Evolutionary conservation across 257 asterid species (phyloP).

Genomic region (Linderniella brevidens): DNA sequence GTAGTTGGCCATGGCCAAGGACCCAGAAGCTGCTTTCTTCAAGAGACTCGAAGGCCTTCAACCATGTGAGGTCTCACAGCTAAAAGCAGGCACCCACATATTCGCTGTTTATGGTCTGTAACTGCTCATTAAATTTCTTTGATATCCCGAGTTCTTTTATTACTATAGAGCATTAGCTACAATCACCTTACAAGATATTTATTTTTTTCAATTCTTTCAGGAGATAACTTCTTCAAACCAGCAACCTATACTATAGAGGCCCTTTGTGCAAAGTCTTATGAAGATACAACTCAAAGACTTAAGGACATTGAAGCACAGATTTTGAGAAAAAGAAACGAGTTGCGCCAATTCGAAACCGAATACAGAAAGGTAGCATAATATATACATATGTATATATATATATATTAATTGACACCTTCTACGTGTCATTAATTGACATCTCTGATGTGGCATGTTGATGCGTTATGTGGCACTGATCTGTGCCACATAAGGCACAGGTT

Average conservation of each 20-base stretch:
- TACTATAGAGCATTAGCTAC: background rate
- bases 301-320: conserved; percentile 87
- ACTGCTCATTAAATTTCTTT: conserved; percentile 15
- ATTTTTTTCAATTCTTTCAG: conserved; percentile 30
- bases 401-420: conserved; percentile 5
- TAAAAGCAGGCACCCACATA: conserved; percentile 97
- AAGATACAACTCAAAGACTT: conserved; percentile 72
- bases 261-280: conserved; percentile 78
- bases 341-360: conserved; percentile 92
- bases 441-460: too few species aligned
- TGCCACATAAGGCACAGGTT: too few species aligned
- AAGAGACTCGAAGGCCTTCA: conserved; percentile 96
- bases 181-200: background rate
- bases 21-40: conserved; percentile 97
- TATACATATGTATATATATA: conserved; percentile 1
- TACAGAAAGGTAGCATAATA: conserved; percentile 59
- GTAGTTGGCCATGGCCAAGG: conserved; percentile 74
- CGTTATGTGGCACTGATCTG: too few species aligned
- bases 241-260: conserved; percentile 85
- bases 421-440: conserved; percentile 3
- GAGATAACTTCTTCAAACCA: conserved; percentile 95
- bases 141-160: background rate
- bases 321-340: conserved; percentile 85
- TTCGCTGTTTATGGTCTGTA: conserved; percentile 97
- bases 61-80: conserved; percentile 97